Evolutionary conservation across 2,329 filamentous ascomycete species (phyloP), one percentile per base, ranked within the genome.

Genomic region (Bipolaris victoriae): DNA sequence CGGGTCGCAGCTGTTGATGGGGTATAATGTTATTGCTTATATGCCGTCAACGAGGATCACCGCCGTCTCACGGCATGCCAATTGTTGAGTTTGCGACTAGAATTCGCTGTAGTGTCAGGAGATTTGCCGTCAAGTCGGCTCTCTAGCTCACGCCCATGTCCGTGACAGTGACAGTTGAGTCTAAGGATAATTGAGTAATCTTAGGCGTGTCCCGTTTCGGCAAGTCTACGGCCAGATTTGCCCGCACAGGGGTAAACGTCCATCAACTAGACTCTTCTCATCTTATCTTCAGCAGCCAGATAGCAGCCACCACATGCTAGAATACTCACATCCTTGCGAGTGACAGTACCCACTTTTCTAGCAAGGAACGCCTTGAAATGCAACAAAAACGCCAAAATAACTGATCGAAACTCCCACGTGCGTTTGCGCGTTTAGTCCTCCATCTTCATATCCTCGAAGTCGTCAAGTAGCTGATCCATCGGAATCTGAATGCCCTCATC

Each of bases 381-480:
- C 55, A 57, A 15, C 24, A 39, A 33, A 36, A 57, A 57, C 50
- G 55, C 55, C 50, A 43, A 22, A 43, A 16, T 11, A 22, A n/a
- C n/a, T 20, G 40, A 37, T 18, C 26, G 35, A 40, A 33, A 31
- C 35, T 29, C 44, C 20, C 18, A 31, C 29, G 16, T 16, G 36
- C 45, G n/a, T 49, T n/a, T 31, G 26, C 33, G 40, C 24, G 44
- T 20, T 47, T 68, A 68, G 5, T 71, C 77, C 55, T 89, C 86
- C 79, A 96, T 87, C 44, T 84, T 88, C 75, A 97, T 85, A 70
- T 97, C 93, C 72, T 96, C 92, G 81, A 97, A 92, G 76, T 97
- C 93, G 74, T 97, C 93, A 70, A 97, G 82, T 72, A 97, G 77
- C 69, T 83, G 80, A 50, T 82, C 80, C 80, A 83, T 82, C 5